Percentiles rank a stretch among this genome's conserved stretches.
Conservation (phyloP, 257 asterid genomes). For the Penstemon newberryi region DNA sequence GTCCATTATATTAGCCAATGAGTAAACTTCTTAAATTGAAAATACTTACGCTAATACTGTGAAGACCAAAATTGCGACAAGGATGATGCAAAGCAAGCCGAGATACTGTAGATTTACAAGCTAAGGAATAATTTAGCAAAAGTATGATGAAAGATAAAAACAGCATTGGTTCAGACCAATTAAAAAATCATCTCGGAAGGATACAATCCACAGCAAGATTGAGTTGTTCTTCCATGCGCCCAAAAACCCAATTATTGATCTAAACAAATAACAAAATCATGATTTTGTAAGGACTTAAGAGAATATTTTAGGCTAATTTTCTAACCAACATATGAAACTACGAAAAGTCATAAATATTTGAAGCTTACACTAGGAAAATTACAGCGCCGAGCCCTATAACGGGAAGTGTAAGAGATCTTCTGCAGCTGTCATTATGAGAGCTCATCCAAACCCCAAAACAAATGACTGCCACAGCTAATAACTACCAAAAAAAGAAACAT, state of each 20-base stretch:
- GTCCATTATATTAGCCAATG: not conserved
- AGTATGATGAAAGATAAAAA: constrained; percentile 8
- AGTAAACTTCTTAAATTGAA: constrained; percentile 1
- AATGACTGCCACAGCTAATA: constrained; percentile 66
- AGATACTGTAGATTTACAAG: constrained; percentile 59
- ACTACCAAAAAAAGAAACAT: constrained; percentile 36
- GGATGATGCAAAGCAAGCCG: constrained; percentile 66
- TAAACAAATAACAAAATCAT: constrained; percentile 34
- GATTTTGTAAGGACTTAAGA: not conserved
- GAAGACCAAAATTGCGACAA: constrained; percentile 89
- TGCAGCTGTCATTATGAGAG: constrained; percentile 76
- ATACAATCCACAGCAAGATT: constrained; percentile 89
- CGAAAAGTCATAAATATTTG: not conserved
- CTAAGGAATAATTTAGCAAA: constrained; percentile 47
- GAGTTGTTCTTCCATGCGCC: constrained; percentile 87
- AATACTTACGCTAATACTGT: constrained; percentile 90
- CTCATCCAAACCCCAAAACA: constrained; percentile 94
- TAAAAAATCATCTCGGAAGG: constrained; percentile 33
- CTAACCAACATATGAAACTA: not conserved
- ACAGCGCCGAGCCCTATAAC: constrained; percentile 80
- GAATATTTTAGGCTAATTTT: not conserved
- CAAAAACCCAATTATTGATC: constrained; percentile 73
- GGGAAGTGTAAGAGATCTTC: constrained; percentile 77
- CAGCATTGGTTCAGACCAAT: not conserved
- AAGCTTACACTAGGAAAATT: constrained; percentile 68